Evolutionary conservation across 495 filamentous ascomycete genomes (phyloP).

Genomic region (Xylaria telfairii): DNA sequence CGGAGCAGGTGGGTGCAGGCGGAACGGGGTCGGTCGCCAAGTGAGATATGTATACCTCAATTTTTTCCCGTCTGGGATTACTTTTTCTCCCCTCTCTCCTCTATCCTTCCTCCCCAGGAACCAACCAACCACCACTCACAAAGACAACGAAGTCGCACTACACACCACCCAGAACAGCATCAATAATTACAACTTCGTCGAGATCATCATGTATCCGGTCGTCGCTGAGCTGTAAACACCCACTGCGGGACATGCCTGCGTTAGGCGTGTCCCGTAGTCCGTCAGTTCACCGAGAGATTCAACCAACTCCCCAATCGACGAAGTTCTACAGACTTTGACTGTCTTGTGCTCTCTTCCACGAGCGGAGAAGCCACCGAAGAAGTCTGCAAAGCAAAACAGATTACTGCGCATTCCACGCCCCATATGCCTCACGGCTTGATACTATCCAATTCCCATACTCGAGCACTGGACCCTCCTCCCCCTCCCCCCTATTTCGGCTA

Average conservation of each 20-base stretch:
- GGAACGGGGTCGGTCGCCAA: slow-evolving; percentile 13
- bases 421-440: slow-evolving; percentile 20
- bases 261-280: slow-evolving; percentile 66
- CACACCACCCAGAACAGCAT: slow-evolving; percentile 46
- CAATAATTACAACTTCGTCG: slow-evolving; percentile 73
- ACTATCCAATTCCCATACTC: slow-evolving; percentile 2
- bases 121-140: slow-evolving; percentile 39
- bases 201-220: slow-evolving; percentile 78
- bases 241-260: slow-evolving; percentile 72
- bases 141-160: slow-evolving; percentile 77
- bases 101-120: slow-evolving; percentile 40
- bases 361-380: slow-evolving; percentile 27
- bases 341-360: slow-evolving; percentile 43
- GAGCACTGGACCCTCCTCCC: slow-evolving; percentile 16
- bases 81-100: slow-evolving; percentile 40
- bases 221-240: slow-evolving; percentile 94
- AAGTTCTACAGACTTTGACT: slow-evolving; percentile 64
- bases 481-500: slow-evolving; percentile 5
- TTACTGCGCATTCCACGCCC: slow-evolving; percentile 30
- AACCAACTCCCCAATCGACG: slow-evolving; percentile 74
- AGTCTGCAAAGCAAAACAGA: slow-evolving; percentile 38
- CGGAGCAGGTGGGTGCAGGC: slow-evolving; percentile 19
- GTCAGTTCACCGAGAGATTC: slow-evolving; percentile 84
- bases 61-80: slow-evolving; percentile 41
- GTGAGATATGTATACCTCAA: slow-evolving; percentile 28